Conservation (phyloP, 2,329 filamentous ascomycete genomes). For the Dichotomopilus funicola region DNA sequence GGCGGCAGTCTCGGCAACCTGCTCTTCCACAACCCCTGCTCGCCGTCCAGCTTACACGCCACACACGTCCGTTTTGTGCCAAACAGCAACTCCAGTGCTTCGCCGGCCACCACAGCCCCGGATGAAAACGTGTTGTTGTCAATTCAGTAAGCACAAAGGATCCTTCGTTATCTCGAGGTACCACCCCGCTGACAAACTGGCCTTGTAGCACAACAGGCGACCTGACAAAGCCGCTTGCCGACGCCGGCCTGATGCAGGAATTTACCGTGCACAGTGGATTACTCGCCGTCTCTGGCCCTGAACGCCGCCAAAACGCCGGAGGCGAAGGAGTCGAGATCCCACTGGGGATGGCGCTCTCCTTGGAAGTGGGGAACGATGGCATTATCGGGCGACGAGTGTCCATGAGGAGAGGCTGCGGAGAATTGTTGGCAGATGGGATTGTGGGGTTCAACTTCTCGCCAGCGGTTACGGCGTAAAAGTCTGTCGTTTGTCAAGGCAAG, state of each 20-base stretch:
- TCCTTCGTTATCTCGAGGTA: not conserved
- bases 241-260: constrained; percentile 21
- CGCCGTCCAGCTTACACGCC: constrained; percentile 17
- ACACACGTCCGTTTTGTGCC: constrained; percentile 22
- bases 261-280: constrained; percentile 15
- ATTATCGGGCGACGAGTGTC: constrained; percentile 26
- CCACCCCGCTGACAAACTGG: not conserved
- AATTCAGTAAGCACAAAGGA: constrained; percentile 20
- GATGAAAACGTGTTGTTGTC: constrained; percentile 18
- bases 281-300: not conserved
- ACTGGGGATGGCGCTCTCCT: constrained; percentile 13
- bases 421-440: constrained; percentile 23
- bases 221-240: constrained; percentile 18
- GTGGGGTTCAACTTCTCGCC: constrained; percentile 23
- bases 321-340: constrained; percentile 10
- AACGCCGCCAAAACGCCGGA: not conserved
- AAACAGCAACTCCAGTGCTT: not conserved
- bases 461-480: not conserved
- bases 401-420: constrained; percentile 10
- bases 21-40: constrained; percentile 21
- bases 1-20: constrained; percentile 18
- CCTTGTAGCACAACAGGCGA: constrained; percentile 20
- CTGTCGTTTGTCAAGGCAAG: not conserved
- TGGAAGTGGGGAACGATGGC: constrained; percentile 21
- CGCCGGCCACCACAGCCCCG: not conserved